Evolutionary conservation across 1,284 basidiomycete species (phyloP).

Genomic region (Leccinum colubrinum): DNA sequence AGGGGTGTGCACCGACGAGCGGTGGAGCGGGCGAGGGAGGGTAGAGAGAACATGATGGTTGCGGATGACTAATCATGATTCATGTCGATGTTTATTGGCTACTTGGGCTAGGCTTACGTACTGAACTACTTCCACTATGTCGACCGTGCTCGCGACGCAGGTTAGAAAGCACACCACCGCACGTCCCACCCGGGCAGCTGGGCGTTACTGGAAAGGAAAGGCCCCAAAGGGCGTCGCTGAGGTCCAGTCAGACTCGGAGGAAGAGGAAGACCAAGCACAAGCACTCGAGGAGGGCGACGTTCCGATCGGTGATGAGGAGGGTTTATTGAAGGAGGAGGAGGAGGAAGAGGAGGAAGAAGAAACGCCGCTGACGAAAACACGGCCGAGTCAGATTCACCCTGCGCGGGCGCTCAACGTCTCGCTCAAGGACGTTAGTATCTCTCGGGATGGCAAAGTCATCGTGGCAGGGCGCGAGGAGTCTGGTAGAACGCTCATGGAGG

Average conservation of each 20-base stretch:
- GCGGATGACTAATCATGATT: constrained; percentile 20
- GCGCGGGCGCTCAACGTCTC: constrained; percentile 66
- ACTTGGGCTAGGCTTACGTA: constrained; percentile 8
- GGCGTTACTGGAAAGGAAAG: constrained; percentile 83
- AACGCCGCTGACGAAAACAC: constrained; percentile 38
- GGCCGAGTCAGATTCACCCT: constrained; percentile 31
- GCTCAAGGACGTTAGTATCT: constrained; percentile 73
- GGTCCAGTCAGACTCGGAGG: constrained; percentile 59
- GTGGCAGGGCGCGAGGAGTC: constrained; percentile 74
- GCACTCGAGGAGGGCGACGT: constrained; percentile 50
- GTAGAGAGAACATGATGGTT: constrained; percentile 28
- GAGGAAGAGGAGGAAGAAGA: constrained; percentile 47
- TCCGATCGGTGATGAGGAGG: constrained; percentile 53
- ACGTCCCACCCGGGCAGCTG: constrained; percentile 67
- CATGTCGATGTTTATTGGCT: constrained; percentile 13
- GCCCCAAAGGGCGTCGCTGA: constrained; percentile 71
- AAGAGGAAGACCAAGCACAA: constrained; percentile 59
- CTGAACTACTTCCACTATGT: constrained; percentile 17
- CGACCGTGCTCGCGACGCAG: constrained; percentile 33
- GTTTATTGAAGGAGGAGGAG: constrained; percentile 39
- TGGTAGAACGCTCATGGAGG: constrained; percentile 57
- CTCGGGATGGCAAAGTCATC: constrained; percentile 72
- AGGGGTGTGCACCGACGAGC: constrained; percentile 17
- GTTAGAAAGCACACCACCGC: constrained; percentile 68
- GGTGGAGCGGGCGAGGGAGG: constrained; percentile 20